phyloP scores from a whole-genome alignment of 768 basidiomycete species.

The Lactarius evosmus region DNA sequence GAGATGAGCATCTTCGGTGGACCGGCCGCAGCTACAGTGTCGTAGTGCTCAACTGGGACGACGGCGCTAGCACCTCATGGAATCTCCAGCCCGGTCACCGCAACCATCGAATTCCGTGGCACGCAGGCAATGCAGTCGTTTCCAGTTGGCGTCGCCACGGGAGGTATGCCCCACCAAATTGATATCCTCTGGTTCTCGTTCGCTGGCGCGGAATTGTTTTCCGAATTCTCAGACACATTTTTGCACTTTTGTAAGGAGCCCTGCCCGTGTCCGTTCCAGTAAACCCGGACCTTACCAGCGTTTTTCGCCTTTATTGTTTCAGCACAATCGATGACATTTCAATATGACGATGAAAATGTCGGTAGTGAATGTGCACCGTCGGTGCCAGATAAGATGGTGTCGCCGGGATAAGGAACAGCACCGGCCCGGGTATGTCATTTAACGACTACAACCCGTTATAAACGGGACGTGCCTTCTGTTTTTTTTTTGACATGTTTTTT shows the following conservation, averaged over 20 bases:
- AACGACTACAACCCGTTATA: background rate
- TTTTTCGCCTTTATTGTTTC: background rate
- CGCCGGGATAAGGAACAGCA: too few relatives aligned
- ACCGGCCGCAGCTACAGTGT: constrained; percentile 66
- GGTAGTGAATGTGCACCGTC: too few relatives aligned
- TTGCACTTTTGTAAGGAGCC: background rate
- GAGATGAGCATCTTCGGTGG: constrained; percentile 46
- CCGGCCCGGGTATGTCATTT: too few relatives aligned
- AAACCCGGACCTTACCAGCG: too few relatives aligned
- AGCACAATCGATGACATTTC: too few relatives aligned
- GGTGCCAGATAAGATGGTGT: too few relatives aligned
- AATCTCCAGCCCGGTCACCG: constrained; percentile 50
- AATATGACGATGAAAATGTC: too few relatives aligned
- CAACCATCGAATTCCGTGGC: constrained; percentile 64
- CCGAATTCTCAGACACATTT: background rate
- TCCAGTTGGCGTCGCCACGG: constrained; percentile 67
- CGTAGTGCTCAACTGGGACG: constrained; percentile 72
- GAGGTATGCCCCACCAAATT: constrained; percentile 41
- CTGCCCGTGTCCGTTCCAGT: too few relatives aligned
- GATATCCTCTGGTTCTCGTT: background rate
- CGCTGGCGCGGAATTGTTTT: background rate
- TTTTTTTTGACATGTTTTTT: too few relatives aligned
- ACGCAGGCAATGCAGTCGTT: constrained; percentile 72
- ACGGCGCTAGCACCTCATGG: constrained; percentile 49
- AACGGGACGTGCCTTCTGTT: background rate